Evolutionary conservation across 257 asterid species (phyloP).

Genomic region (Striga asiatica): DNA sequence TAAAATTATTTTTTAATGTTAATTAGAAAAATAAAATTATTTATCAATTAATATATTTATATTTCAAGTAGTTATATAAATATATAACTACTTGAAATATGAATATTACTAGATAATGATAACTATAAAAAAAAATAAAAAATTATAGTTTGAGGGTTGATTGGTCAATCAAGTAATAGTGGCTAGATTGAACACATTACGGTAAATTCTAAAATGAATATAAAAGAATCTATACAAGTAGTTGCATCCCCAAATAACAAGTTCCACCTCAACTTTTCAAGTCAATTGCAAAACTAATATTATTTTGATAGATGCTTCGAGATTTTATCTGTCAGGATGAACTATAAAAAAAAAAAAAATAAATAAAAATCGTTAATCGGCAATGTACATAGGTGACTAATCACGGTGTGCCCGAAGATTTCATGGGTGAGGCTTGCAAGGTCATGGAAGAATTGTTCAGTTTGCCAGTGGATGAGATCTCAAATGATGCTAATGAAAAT

Average conservation of each 20-base stretch:
- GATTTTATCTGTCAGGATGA: too few relatives aligned
- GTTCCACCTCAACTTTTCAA: too few relatives aligned
- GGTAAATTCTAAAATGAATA: background rate
- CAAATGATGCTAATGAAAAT: slow-evolving; percentile 23
- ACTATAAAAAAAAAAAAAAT: too few relatives aligned
- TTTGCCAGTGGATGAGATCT: slow-evolving; percentile 26
- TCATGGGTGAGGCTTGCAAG: slow-evolving; percentile 19
- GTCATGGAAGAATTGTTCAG: slow-evolving; percentile 30
- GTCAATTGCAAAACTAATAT: too few relatives aligned
- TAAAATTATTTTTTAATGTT: too few relatives aligned
- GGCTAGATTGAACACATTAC: background rate
- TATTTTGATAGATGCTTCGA: too few relatives aligned
- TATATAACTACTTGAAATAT: background rate
- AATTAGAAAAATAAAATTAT: too few relatives aligned
- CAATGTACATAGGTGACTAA: slow-evolving; percentile 23
- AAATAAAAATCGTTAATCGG: too few relatives aligned
- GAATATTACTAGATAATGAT: slow-evolving; percentile 12
- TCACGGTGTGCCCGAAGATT: slow-evolving; percentile 36
- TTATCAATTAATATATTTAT: background rate
- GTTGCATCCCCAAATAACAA: background rate
- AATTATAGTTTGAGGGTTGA: slow-evolving; percentile 10
- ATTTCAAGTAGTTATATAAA: slow-evolving; percentile 1
- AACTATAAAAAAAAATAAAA: background rate
- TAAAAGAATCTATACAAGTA: background rate
- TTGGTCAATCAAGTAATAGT: slow-evolving; percentile 18